A percentile compares a stretch with the other conserved stretches of the same genome.
Evolutionary conservation across 441 rosid species (phyloP).

Genomic region (Gossypium aridum): DNA sequence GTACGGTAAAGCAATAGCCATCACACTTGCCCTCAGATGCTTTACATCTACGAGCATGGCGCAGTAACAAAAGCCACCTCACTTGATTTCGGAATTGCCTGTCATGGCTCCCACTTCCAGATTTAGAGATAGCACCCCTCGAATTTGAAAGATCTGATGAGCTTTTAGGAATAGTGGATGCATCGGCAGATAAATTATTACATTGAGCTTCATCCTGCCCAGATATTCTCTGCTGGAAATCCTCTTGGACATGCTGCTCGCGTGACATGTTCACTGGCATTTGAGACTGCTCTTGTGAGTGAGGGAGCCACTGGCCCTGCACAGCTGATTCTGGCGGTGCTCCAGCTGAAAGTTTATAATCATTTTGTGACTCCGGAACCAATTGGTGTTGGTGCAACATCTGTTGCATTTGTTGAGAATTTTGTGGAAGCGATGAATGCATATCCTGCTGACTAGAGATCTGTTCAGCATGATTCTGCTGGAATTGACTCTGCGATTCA

Average conservation of each 20-base stretch:
- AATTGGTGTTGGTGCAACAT: slow-evolving; percentile 56
- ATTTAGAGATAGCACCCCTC: slow-evolving; percentile 37
- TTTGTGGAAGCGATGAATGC: slow-evolving; percentile 47
- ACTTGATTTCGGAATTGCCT: slow-evolving; percentile 73
- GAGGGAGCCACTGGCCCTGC: slow-evolving; percentile 62
- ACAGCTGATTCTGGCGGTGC: slow-evolving; percentile 45
- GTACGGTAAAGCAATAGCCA: slow-evolving; percentile 56
- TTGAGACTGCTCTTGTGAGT: slow-evolving; percentile 50
- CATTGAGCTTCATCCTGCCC: slow-evolving; percentile 77
- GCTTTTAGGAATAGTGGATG: slow-evolving; percentile 42
- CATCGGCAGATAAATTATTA: slow-evolving; percentile 65
- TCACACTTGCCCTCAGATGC: slow-evolving; percentile 95
- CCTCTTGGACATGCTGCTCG: slow-evolving; percentile 75
- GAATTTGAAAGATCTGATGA: slow-evolving; percentile 41
- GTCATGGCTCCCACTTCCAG: slow-evolving; percentile 60
- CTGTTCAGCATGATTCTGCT: slow-evolving; percentile 58
- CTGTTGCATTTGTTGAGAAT: slow-evolving; percentile 69
- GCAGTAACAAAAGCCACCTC: slow-evolving; percentile 86
- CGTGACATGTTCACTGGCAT: slow-evolving; percentile 38
- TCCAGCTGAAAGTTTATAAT: slow-evolving; percentile 50
- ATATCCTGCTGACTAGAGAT: slow-evolving; percentile 47
- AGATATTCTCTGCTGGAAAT: slow-evolving; percentile 70
- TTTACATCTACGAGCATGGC: slow-evolving; percentile 87
- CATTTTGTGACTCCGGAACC: slow-evolving; percentile 54
- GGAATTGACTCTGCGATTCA: slow-evolving; percentile 70